Conservation (phyloP, 768 basidiomycete genomes). For the Russula sp. region DNA sequence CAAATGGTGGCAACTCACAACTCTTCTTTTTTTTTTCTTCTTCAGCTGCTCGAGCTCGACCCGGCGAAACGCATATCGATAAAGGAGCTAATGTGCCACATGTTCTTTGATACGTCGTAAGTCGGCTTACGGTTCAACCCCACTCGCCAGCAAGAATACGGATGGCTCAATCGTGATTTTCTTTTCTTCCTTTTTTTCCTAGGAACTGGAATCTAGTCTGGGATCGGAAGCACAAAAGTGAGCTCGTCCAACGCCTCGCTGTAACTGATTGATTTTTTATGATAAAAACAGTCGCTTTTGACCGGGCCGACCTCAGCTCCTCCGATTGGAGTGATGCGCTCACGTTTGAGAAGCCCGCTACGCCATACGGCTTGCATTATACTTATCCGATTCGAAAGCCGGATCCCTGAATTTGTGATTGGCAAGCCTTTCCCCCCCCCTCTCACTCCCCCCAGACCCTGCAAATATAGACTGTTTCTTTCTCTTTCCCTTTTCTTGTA, state of each 20-base stretch:
- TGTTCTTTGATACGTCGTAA: constrained; percentile 2
- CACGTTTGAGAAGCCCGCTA: background rate
- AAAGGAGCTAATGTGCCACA: background rate
- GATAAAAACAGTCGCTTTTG: background rate
- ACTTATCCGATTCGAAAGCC: background rate
- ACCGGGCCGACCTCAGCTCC: background rate
- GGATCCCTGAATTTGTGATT: too few relatives aligned
- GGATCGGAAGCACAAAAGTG: background rate
- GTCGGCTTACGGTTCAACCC: background rate
- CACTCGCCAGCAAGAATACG: too few relatives aligned
- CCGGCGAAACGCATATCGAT: background rate
- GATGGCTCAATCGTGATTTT: background rate
- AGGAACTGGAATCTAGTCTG: background rate
- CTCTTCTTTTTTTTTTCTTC: too few relatives aligned
- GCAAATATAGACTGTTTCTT: too few relatives aligned
- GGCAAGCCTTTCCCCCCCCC: too few relatives aligned
- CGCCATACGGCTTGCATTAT: background rate
- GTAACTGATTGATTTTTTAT: background rate
- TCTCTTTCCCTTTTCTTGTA: too few relatives aligned
- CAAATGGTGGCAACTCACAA: background rate
- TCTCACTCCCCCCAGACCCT: too few relatives aligned
- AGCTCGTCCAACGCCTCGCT: background rate
- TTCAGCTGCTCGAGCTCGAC: constrained; percentile 12
- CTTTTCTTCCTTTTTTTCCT: background rate
- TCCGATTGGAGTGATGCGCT: constrained; percentile 5